These are phyloP conservation scores for Cutaneotrichosporon dermatis DNA, from an alignment of 1,284 basidiomycete species.

Conservation along the genomic window DNA sequence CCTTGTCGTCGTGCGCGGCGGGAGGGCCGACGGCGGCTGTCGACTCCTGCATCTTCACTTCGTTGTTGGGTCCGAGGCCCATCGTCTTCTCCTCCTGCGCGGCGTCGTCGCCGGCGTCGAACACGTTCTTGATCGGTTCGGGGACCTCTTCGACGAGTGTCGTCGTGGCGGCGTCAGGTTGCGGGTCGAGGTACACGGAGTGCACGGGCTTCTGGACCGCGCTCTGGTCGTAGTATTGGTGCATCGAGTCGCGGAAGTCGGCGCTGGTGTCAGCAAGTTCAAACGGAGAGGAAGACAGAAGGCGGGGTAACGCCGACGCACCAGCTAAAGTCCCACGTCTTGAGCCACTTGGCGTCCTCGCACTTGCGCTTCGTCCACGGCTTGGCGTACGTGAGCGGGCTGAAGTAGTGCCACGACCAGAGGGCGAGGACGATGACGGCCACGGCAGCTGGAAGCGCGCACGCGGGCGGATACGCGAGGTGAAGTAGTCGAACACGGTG, in stretches of 20 bases:
- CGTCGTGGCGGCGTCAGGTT: slow-evolving; percentile 27
- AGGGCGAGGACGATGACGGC: slow-evolving; percentile 68
- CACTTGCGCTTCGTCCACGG: slow-evolving; percentile 83
- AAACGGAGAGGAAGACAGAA: background rate
- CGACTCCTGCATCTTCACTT: slow-evolving; percentile 40
- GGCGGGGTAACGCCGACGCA: slow-evolving; percentile 45
- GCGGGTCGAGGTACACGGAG: slow-evolving; percentile 27
- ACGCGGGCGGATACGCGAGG: slow-evolving; percentile 69
- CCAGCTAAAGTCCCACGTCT: slow-evolving; percentile 96
- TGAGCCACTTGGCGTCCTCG: slow-evolving; percentile 72
- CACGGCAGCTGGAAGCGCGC: slow-evolving; percentile 70
- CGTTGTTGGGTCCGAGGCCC: slow-evolving; percentile 39
- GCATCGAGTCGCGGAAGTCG: slow-evolving; percentile 42
- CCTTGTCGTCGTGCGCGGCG: slow-evolving; percentile 5
- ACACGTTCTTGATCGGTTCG: slow-evolving; percentile 47
- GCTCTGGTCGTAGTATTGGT: slow-evolving; percentile 27
- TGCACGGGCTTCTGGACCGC: slow-evolving; percentile 18
- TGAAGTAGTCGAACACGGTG: slow-evolving; percentile 77
- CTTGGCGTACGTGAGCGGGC: slow-evolving; percentile 77
- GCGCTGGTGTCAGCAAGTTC: slow-evolving; percentile 21
- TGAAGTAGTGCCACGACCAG: slow-evolving; percentile 74
- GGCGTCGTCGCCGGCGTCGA: slow-evolving; percentile 35
- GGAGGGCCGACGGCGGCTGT: slow-evolving; percentile 14
- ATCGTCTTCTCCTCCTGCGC: slow-evolving; percentile 44
- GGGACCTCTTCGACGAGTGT: slow-evolving; percentile 38